Conservation (phyloP, 2,329 filamentous ascomycete species). For the Westerdykella ornata region DNA sequence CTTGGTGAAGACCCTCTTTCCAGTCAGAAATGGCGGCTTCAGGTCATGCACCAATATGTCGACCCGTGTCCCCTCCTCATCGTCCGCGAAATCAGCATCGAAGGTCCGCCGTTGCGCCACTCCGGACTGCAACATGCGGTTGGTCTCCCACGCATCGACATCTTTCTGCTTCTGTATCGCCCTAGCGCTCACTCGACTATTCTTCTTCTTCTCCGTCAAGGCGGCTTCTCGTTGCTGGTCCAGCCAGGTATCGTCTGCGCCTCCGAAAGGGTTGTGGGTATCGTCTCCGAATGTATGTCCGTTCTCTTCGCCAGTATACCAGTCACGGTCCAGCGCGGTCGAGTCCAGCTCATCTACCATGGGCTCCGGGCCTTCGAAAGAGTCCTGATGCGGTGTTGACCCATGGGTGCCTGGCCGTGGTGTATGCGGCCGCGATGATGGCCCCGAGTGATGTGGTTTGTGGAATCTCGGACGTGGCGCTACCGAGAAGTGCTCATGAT, state of each 20-base stretch:
- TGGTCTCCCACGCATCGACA: conserved; percentile 97
- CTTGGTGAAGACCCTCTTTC: conserved; percentile 92
- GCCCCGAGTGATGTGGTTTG: conserved; percentile 24
- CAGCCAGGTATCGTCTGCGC: conserved; percentile 63
- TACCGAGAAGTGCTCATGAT: conserved; percentile 54
- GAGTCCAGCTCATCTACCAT: conserved; percentile 61
- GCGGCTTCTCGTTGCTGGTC: conserved; percentile 70
- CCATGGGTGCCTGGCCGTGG: conserved; percentile 26
- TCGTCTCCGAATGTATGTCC: conserved; percentile 86
- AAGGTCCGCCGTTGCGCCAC: conserved; percentile 85
- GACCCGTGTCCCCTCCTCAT: conserved; percentile 81
- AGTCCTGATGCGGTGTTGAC: conserved; percentile 45
- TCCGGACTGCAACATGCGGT: conserved; percentile 93
- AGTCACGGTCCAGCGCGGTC: conserved; percentile 76
- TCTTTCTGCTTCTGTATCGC: conserved; percentile 85
- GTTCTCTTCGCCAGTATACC: conserved; percentile 84
- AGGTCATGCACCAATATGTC: conserved; percentile 92
- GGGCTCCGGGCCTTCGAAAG: conserved; percentile 58
- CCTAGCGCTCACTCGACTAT: conserved; percentile 62
- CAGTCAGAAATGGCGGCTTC: conserved; percentile 89
- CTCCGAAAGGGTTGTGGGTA: conserved; percentile 83
- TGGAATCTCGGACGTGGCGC: conserved; percentile 44
- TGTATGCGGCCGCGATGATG: conserved; percentile 34
- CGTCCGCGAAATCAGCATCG: conserved; percentile 75
- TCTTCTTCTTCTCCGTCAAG: conserved; percentile 72